phyloP scores from a whole-genome alignment of 192 early-diverging fungal genomes.

The Coemansia sp. region DNA sequence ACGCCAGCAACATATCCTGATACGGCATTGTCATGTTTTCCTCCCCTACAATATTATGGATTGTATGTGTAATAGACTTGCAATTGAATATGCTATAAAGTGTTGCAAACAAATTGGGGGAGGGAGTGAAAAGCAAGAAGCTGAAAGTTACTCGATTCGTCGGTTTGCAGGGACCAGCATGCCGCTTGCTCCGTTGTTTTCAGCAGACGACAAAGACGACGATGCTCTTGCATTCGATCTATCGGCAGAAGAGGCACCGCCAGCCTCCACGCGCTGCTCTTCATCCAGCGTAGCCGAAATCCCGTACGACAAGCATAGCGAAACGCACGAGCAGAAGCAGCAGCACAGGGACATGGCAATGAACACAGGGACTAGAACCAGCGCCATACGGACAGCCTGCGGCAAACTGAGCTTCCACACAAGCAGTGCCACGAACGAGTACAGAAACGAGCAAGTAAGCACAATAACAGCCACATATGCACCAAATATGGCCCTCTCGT shows the following conservation, averaged over 20 bases:
- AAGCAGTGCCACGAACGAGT: slow-evolving; percentile 62
- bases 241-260: not conserved
- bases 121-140: not conserved
- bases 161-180: slow-evolving; percentile 21
- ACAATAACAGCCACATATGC: slow-evolving; percentile 57
- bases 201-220: not conserved
- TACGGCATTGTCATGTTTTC: too few relatives aligned
- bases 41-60: not conserved
- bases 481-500: slow-evolving; percentile 33
- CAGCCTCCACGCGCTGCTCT: slow-evolving; percentile 16
- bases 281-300: slow-evolving; percentile 44
- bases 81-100: not conserved
- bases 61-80: not conserved
- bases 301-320: slow-evolving; percentile 41
- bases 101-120: not conserved
- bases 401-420: slow-evolving; percentile 55
- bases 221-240: slow-evolving; percentile 2
- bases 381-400: slow-evolving; percentile 55
- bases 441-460: slow-evolving; percentile 42
- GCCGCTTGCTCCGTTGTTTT: not conserved
- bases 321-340: slow-evolving; percentile 48
- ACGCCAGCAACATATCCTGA: too few relatives aligned
- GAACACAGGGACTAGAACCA: slow-evolving; percentile 71
- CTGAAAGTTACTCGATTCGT: slow-evolving; percentile 17
- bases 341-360: slow-evolving; percentile 50